A percentile compares a stretch with the other conserved stretches of the same genome.
Evolutionary conservation across 768 basidiomycete species (phyloP).

Genomic region (Megacollybia marginata): DNA sequence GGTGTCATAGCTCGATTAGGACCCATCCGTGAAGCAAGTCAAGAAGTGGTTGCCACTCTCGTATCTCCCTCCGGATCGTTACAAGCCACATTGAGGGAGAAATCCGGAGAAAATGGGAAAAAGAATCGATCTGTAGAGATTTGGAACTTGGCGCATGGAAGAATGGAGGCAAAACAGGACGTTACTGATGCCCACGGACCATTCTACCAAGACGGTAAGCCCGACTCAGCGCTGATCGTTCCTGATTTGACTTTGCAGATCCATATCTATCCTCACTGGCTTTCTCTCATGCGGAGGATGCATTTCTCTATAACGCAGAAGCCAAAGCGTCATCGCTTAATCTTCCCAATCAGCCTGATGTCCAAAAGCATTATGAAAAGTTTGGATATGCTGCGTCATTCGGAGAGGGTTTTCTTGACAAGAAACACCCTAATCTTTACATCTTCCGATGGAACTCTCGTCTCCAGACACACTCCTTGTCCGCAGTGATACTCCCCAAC

Average conservation of each 20-base stretch:
- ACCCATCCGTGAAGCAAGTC: no score
- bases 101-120: no score
- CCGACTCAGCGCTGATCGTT: not conserved
- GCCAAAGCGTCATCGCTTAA: conserved; percentile 19
- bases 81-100: no score
- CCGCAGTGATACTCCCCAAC: conserved; percentile 5
- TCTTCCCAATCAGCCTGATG: conserved; percentile 9
- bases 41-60: no score
- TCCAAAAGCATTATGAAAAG: conserved; percentile 16
- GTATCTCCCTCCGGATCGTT: no score
- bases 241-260: conserved; percentile 29
- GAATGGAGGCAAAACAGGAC: conserved; percentile 39
- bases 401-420: conserved; percentile 54
- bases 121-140: conserved; percentile 54
- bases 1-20: no score
- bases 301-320: conserved; percentile 58
- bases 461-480: conserved; percentile 5
- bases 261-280: conserved; percentile 36
- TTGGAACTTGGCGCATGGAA: conserved; percentile 32
- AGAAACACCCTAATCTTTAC: conserved; percentile 46
- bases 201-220: conserved; percentile 57
- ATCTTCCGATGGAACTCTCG: conserved; percentile 41
- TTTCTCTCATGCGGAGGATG: conserved; percentile 46
- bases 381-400: conserved; percentile 53
- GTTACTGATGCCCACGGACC: conserved; percentile 51